Base-by-base conservation (phyloP, 73 alveolate species). In the Paramecium tetraurelia region DNA sequence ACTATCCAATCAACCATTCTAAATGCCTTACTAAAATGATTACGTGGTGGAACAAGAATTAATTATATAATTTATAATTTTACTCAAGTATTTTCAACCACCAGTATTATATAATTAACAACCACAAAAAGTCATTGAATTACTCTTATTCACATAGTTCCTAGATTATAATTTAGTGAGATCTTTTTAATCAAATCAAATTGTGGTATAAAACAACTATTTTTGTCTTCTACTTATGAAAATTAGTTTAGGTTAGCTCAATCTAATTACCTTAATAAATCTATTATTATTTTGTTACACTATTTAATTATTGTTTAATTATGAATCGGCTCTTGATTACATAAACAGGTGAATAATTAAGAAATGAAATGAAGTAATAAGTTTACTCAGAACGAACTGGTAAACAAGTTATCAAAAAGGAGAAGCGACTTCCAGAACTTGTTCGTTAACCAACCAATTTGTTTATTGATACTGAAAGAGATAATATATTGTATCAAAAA, bases 381-480 rank as follows among this genome's bases (percentile, higher is more conserved):
- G 20, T 33, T 1, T 2, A 63, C 4, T 24, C 11, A 63, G 84
- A 63, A 63, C 84, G 84, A 27, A 63, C 48, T 12, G 24, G 46
- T 31, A 63, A 27, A n/a, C 27, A 27, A 63, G 12, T 63, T 63
- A 27, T 22, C 9, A 33, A 31, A 14, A 72, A 36, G 35, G 58
- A 72, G 14, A 5, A 31, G 18, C 38, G 36, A 38, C 46, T 72
- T 12, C 86, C 86, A 29, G 36, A 72, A 36, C 46, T 72, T 29
- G 4, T 16, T 33, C 40, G 86, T 29, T 72, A 72, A 36, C 24
- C 86, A 3, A 40, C 57, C 2, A 38, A 10, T 72, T 36, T 80
- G 24, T 80, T 80, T 46, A 31, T 41, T 80, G 90, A 80, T 24
- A 80, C 90, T 10, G 90, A 80, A 14, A 40, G 90, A 21, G 75